Conservation (phyloP, 2,329 filamentous ascomycete genomes). For the Fusarium sp. region DNA sequence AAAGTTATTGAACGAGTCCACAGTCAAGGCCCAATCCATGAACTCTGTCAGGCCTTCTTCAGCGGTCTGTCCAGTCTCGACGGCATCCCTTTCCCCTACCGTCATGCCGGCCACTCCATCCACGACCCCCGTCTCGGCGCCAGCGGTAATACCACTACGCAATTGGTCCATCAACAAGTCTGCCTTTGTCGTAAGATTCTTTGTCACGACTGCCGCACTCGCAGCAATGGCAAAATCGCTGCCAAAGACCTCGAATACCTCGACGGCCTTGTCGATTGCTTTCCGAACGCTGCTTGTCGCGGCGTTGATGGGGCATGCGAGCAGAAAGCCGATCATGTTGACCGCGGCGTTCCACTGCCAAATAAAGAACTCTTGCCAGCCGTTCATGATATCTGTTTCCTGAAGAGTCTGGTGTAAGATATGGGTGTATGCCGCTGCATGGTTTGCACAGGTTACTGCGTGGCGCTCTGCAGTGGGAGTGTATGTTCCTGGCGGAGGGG, state of each 20-base stretch:
- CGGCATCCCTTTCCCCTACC: background rate
- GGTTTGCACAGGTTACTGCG: constrained; percentile 34
- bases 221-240: constrained; percentile 56
- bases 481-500: constrained; percentile 6
- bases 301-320: constrained; percentile 46
- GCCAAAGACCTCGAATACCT: constrained; percentile 52
- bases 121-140: background rate
- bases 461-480: constrained; percentile 34
- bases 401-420: constrained; percentile 42
- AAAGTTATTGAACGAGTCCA: constrained; percentile 44
- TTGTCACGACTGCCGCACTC: constrained; percentile 53
- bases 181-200: constrained; percentile 37
- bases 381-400: constrained; percentile 41
- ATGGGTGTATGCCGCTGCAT: constrained; percentile 41
- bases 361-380: constrained; percentile 45
- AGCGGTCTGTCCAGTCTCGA: background rate
- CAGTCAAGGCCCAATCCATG: constrained; percentile 45
- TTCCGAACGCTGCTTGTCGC: constrained; percentile 37
- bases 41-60: constrained; percentile 36
- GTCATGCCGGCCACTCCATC: background rate
- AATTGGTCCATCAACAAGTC: constrained; percentile 28
- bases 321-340: constrained; percentile 49
- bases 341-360: constrained; percentile 49
- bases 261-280: constrained; percentile 54
- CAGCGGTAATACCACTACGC: constrained; percentile 18